Percentiles rank a stretch among this genome's conserved stretches.
Evolutionary conservation across 169 alveolate genomes (phyloP).

Genomic region (Cryptosporidium meleagridis): DNA sequence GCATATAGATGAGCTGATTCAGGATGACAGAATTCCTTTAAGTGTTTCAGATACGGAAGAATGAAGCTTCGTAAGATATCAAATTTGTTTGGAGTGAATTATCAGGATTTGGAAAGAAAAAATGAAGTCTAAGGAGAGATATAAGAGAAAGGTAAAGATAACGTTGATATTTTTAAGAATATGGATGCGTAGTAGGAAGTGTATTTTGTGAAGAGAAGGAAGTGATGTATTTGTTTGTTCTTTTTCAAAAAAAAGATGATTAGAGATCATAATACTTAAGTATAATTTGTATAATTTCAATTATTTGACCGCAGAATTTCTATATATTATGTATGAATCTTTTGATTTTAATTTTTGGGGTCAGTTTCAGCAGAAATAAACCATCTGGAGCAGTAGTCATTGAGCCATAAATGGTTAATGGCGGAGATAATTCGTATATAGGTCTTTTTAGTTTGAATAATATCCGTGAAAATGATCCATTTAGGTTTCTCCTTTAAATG

Average conservation of each 20-base stretch:
- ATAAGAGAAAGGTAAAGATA: too few relatives aligned
- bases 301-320: not conserved
- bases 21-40: constrained; percentile 36
- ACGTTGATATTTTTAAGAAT: too few relatives aligned
- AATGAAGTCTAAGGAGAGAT: too few relatives aligned
- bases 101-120: too few relatives aligned
- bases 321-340: not conserved
- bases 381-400: constrained; percentile 66
- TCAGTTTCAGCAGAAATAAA: not conserved
- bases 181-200: too few relatives aligned
- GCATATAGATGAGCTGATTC: constrained; percentile 37
- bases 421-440: constrained; percentile 87
- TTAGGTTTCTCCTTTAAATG: constrained; percentile 80
- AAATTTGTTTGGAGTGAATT: too few relatives aligned
- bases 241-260: too few relatives aligned
- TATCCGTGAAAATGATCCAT: constrained; percentile 88
- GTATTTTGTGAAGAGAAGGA: too few relatives aligned
- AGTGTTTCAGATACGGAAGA: not conserved
- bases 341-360: not conserved
- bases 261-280: too few relatives aligned
- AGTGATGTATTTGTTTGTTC: too few relatives aligned
- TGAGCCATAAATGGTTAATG: constrained; percentile 77
- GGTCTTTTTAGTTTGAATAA: constrained; percentile 87
- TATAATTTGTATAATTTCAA: not conserved
- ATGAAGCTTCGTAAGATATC: not conserved